A percentile compares a stretch with the other conserved stretches of the same genome.
phyloP scores from a whole-genome alignment of 2,329 filamentous ascomycete genomes.

The Alternaria viburni region DNA sequence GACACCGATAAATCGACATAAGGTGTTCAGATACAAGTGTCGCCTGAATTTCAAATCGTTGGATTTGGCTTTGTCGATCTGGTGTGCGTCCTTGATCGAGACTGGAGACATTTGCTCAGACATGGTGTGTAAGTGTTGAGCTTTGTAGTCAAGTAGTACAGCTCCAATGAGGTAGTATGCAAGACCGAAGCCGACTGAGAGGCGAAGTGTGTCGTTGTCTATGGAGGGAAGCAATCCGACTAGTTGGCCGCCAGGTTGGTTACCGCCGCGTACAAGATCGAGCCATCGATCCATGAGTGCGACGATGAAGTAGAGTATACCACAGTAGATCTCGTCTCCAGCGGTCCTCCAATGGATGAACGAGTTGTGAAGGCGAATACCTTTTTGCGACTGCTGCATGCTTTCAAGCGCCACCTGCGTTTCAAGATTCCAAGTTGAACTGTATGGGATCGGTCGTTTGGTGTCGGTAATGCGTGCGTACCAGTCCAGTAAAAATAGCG shows the following conservation, averaged over 20 bases:
- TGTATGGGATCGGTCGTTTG: constrained; percentile 60
- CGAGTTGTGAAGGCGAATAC: constrained; percentile 61
- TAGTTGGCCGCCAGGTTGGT: constrained; percentile 31
- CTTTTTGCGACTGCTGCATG: constrained; percentile 61
- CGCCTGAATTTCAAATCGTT: constrained; percentile 55
- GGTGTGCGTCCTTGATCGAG: constrained; percentile 50
- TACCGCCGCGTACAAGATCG: constrained; percentile 53
- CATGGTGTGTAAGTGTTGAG: constrained; percentile 57
- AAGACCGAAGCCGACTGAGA: constrained; percentile 62
- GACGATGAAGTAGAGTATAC: constrained; percentile 61
- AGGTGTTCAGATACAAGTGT: constrained; percentile 58
- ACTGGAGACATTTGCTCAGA: constrained; percentile 52
- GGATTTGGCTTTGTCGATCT: constrained; percentile 54
- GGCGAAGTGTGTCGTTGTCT: constrained; percentile 47
- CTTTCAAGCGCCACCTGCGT: constrained; percentile 61
- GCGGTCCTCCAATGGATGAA: constrained; percentile 66
- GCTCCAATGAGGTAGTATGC: constrained; percentile 65
- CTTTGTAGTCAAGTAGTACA: constrained; percentile 62
- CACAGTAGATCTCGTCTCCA: constrained; percentile 61
- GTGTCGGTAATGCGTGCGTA: constrained; percentile 58
- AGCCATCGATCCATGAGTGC: constrained; percentile 64
- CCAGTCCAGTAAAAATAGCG: constrained; percentile 62
- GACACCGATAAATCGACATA: constrained; percentile 58
- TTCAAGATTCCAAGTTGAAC: constrained; percentile 65
- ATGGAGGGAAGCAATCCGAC: constrained; percentile 39